phyloP scores from a whole-genome alignment of 805 yeast genomes.

The Grigorovia yakushimaensis region DNA sequence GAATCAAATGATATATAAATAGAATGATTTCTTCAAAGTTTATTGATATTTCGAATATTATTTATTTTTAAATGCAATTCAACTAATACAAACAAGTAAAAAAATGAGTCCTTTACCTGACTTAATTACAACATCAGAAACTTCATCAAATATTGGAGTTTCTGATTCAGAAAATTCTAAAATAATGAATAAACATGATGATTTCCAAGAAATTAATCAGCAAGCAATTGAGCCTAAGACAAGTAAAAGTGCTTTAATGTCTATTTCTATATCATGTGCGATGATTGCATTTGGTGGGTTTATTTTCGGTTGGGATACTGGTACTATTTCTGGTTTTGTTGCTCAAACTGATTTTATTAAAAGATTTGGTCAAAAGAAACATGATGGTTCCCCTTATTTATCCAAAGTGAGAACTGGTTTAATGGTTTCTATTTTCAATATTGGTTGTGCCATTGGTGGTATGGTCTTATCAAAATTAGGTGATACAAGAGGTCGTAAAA shows the following conservation, averaged over 20 bases:
- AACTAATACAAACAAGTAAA: background rate
- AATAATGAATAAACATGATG: conserved; percentile 33
- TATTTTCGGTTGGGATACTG: conserved; percentile 72
- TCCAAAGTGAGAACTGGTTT: conserved; percentile 49
- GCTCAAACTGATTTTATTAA: conserved; percentile 42
- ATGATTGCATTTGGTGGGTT: conserved; percentile 51
- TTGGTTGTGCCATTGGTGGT: conserved; percentile 74
- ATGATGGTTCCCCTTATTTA: conserved; percentile 30
- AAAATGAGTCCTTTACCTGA: background rate
- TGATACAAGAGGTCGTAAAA: conserved; percentile 57
- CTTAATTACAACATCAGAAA: background rate
- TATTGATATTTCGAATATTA: too few species aligned
- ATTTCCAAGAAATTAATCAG: conserved; percentile 15
- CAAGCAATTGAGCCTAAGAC: conserved; percentile 23
- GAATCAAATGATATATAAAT: conserved; percentile 8
- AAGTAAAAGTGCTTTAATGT: conserved; percentile 13
- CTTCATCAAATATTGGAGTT: conserved; percentile 30
- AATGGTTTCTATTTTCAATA: conserved; percentile 52
- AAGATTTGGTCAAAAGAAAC: conserved; percentile 41
- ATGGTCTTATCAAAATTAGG: conserved; percentile 47
- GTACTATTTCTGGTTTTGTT: conserved; percentile 69
- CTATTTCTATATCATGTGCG: conserved; percentile 25
- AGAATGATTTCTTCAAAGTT: conserved; percentile 49
- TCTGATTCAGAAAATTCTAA: conserved; percentile 52
- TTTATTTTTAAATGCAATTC: too few species aligned